Evolutionary conservation across 1,139 yeast genomes (phyloP).

Genomic region (Blastobotrys petasosporus): DNA sequence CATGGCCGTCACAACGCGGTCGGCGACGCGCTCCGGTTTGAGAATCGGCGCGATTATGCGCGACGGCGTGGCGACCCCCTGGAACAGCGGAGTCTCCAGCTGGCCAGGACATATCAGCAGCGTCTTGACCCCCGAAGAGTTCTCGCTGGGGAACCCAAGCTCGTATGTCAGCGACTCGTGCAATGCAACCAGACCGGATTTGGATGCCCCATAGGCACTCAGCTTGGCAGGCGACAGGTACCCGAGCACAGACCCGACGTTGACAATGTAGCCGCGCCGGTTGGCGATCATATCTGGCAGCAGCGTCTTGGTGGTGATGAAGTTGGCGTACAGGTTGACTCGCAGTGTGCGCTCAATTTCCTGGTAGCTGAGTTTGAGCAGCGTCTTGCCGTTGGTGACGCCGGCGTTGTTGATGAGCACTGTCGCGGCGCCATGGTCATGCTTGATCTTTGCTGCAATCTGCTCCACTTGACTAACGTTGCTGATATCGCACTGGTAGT

Average conservation of each 20-base stretch:
- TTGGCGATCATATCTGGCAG: slow-evolving; percentile 63
- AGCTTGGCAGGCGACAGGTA: slow-evolving; percentile 77
- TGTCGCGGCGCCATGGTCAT: slow-evolving; percentile 51
- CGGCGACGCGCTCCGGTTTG: slow-evolving; percentile 61
- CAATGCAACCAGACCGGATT: slow-evolving; percentile 75
- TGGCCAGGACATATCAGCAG: slow-evolving; percentile 85
- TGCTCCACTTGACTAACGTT: slow-evolving; percentile 23
- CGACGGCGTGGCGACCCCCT: slow-evolving; percentile 66
- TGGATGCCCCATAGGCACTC: slow-evolving; percentile 83
- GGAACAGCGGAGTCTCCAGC: slow-evolving; percentile 64
- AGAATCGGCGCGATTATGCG: slow-evolving; percentile 73
- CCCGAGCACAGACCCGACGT: slow-evolving; percentile 78
- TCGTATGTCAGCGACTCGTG: slow-evolving; percentile 80
- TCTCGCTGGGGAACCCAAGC: slow-evolving; percentile 36
- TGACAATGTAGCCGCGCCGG: slow-evolving; percentile 69
- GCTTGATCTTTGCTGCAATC: slow-evolving; percentile 32
- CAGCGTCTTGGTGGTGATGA: slow-evolving; percentile 62
- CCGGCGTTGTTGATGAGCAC: slow-evolving; percentile 83
- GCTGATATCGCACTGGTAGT: slow-evolving; percentile 66
- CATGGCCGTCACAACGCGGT: slow-evolving; percentile 49
- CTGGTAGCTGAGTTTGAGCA: slow-evolving; percentile 47
- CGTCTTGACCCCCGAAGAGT: slow-evolving; percentile 41
- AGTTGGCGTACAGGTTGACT: slow-evolving; percentile 64
- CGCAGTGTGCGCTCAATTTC: slow-evolving; percentile 58
- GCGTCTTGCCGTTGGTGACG: slow-evolving; percentile 46